Evolutionary conservation across 306 rosid species (phyloP).

Genomic region (Prunus padus): DNA sequence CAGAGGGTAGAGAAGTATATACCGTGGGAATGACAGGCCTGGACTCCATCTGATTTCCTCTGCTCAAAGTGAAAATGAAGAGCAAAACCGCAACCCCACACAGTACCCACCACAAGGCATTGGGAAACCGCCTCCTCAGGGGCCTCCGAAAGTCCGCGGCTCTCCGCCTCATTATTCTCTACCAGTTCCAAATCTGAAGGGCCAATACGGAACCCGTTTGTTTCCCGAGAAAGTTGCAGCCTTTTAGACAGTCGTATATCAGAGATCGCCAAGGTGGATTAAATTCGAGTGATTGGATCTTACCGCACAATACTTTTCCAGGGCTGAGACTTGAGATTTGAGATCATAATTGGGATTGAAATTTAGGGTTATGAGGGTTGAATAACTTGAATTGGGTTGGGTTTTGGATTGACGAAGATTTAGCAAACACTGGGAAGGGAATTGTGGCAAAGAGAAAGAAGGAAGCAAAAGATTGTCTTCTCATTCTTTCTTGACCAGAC

Average conservation of each 20-base stretch:
- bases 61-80: conserved; percentile 63
- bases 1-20: conserved; percentile 2
- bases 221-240: not conserved
- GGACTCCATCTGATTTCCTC: conserved; percentile 75
- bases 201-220: conserved; percentile 1
- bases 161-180: conserved; percentile 77
- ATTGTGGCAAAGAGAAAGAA: not conserved
- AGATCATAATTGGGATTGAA: not conserved
- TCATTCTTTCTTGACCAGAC: not conserved
- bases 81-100: conserved; percentile 66
- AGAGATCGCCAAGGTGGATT: conserved; percentile 18
- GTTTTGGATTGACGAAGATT: conserved; percentile 1
- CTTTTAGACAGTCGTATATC: not conserved
- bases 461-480: not conserved
- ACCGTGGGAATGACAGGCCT: conserved; percentile 65
- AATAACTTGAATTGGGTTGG: not conserved
- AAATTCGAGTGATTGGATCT: not conserved
- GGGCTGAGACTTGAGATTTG: not conserved
- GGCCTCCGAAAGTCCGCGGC: conserved; percentile 78
- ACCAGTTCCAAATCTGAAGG: not conserved
- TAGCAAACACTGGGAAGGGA: not conserved
- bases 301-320: no score
- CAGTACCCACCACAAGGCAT: conserved; percentile 68
- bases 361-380: not conserved
- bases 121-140: conserved; percentile 69